These are phyloP conservation scores for Aureobasidium subglaciale DNA, from an alignment of 2,329 filamentous ascomycete genomes.

Conservation along the genomic window DNA sequence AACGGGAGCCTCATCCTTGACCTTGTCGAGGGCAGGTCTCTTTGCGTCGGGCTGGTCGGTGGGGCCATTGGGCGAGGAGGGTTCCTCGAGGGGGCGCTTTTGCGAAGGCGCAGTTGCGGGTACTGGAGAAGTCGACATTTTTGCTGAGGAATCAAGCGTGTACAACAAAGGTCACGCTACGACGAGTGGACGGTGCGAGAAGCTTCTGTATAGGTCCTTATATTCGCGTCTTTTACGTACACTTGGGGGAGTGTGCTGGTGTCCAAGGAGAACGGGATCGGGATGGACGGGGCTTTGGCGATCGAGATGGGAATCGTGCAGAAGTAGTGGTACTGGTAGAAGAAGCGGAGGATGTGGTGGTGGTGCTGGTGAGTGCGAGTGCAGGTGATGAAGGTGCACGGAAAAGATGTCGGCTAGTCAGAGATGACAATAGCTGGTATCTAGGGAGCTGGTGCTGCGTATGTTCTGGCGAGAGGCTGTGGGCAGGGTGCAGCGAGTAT, in stretches of 20 bases:
- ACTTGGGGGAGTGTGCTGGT: conserved; percentile 12
- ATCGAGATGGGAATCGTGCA: conserved; percentile 15
- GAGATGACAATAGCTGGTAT: conserved; percentile 14
- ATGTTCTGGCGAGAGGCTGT: conserved; percentile 3
- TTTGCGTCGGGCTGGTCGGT: conserved; percentile 96
- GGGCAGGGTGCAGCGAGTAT: conserved; percentile 16
- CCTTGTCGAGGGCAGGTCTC: conserved; percentile 90
- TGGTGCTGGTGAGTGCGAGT: conserved; percentile 13
- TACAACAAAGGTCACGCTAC: conserved; percentile 12
- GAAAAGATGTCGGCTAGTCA: conserved; percentile 13
- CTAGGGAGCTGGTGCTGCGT: conserved; percentile 14
- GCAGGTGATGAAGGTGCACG: conserved; percentile 1
- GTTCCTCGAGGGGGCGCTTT: conserved; percentile 95
- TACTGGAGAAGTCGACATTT: conserved; percentile 18
- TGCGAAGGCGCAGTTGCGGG: conserved; percentile 34
- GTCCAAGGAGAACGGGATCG: conserved; percentile 16
- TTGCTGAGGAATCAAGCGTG: conserved; percentile 9
- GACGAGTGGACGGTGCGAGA: background rate
- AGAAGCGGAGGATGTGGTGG: conserved; percentile 1
- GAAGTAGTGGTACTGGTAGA: conserved; percentile 6
- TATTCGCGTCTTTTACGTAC: conserved; percentile 17
- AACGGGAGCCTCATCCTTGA: conserved; percentile 44
- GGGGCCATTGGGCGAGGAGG: conserved; percentile 84
- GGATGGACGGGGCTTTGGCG: conserved; percentile 8
- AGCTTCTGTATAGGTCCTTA: conserved; percentile 8